Base-by-base conservation (phyloP, 2,329 filamentous ascomycete genomes). In the Fusarium verticillioides region DNA sequence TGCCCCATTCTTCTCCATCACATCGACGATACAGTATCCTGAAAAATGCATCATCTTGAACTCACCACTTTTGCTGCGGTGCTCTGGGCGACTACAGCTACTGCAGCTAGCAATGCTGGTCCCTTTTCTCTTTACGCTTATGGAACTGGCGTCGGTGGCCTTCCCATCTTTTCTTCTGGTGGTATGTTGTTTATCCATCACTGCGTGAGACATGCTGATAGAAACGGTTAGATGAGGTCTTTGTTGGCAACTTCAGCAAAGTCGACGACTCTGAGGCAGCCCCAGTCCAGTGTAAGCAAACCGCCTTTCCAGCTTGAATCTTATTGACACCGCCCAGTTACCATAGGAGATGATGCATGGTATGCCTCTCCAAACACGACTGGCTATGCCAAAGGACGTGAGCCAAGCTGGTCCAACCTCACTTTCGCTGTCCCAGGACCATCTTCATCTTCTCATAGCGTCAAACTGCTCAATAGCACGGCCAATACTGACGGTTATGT, bases 71-170 rank as follows among this genome's bases (percentile, higher is more conserved):
- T 21, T 15, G 28, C 34, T 2, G 3, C 49, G 2, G 37, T 52
- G 4, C 2, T 40, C 16, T 9, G 46, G 4, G 28, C 16, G 16
- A n/a, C 44, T 16, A 16, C 19, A 7, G 39, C 7, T 16, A 19
- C 34, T n/a, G 62, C 52, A 12, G 23, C 52, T 2, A 37, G 9
- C 2, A 28, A 32, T 1, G 7, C 11, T 2, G 23, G 18, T 3
- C 44, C 62, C 0, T 67, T 67, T 19, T 37, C 64, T 16, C 12
- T 66, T 4, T 67, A 30, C 26, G 64, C 64, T n/a, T 67, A 66
- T 32, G 64, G 64, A 7, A 28, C 64, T 15, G 62, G 26, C 4
- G 28, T 67, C 4, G 62, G 62, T 1, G 64, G 62, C 5, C 23
- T 66, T 39, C 46, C 52, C 2, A 13, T 67, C 5, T 67, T 67